Evolutionary conservation across 495 filamentous ascomycete genomes (phyloP).

Genomic region (Echria macrotheca): DNA sequence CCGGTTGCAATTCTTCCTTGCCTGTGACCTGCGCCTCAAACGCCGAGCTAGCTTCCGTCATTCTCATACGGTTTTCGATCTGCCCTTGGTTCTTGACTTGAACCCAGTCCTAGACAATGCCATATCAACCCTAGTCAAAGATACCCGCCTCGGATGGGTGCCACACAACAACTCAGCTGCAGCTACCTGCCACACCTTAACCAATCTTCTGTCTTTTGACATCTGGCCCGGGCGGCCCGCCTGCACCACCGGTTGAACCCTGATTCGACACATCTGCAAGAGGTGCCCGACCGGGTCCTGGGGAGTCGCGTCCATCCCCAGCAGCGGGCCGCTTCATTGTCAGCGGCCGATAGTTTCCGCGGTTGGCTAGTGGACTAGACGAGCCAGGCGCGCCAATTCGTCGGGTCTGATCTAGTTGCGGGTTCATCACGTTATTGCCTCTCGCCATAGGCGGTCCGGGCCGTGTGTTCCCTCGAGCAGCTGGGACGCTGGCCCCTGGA

Average conservation of each 20-base stretch:
- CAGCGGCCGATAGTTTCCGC: slow-evolving; percentile 54
- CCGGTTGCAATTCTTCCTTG: no score
- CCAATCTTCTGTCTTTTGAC: slow-evolving; percentile 39
- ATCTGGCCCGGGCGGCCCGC: slow-evolving; percentile 23
- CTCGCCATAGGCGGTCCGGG: slow-evolving; percentile 20
- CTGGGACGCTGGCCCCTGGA: not conserved
- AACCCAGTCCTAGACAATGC: no score
- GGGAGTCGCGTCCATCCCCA: not conserved
- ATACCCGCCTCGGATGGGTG: not conserved
- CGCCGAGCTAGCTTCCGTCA: no score
- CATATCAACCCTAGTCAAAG: no score
- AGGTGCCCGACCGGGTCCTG: slow-evolving; percentile 22
- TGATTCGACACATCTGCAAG: slow-evolving; percentile 38
- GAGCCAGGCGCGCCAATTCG: slow-evolving; percentile 68
- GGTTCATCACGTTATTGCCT: slow-evolving; percentile 62
- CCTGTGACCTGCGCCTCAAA: no score
- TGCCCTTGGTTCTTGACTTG: no score
- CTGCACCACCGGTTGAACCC: slow-evolving; percentile 8
- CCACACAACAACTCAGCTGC: not conserved
- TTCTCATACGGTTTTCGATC: no score
- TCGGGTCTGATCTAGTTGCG: slow-evolving; percentile 59
- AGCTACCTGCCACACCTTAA: slow-evolving; percentile 7
- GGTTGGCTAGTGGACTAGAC: slow-evolving; percentile 53
- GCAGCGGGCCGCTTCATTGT: slow-evolving; percentile 45
- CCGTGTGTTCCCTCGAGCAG: not conserved